These are phyloP conservation scores for Jaenimonas drosophilae DNA, from an alignment of 208 protist species.

Conservation along the genomic window DNA sequence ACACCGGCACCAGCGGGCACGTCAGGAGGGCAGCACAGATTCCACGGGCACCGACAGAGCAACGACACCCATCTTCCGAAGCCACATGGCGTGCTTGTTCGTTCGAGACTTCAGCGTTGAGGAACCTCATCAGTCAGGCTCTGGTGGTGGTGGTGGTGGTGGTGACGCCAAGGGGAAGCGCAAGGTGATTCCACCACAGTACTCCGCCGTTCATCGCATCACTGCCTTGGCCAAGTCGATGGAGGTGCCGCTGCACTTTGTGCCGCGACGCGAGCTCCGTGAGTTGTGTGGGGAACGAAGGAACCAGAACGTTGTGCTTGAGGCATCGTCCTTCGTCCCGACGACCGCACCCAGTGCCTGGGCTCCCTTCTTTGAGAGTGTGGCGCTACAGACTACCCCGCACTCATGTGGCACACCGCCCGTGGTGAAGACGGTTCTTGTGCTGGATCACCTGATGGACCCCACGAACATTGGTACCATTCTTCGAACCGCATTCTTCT, in stretches of 20 bases:
- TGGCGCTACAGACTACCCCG: neutral
- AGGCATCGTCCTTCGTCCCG: conserved; percentile 37
- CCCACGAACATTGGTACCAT: conserved; percentile 69
- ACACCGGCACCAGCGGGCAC: no score
- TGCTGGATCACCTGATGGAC: conserved; percentile 70
- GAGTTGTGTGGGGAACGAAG: conserved; percentile 72
- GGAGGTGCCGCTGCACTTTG: conserved; percentile 34
- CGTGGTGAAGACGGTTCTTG: conserved; percentile 17
- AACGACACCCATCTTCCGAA: neutral
- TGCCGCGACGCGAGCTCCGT: conserved; percentile 52
- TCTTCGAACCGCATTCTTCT: conserved; percentile 62
- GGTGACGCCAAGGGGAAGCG: neutral
- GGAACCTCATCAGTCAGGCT: neutral
- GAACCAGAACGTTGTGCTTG: conserved; percentile 73
- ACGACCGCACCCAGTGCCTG: conserved; percentile 6
- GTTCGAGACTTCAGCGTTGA: conserved; percentile 61
- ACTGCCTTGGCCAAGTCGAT: conserved; percentile 35
- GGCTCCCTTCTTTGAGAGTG: conserved; percentile 1
- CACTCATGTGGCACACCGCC: neutral
- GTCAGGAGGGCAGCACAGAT: neutral
- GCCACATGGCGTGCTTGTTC: conserved; percentile 42
- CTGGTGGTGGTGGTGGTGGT: neutral
- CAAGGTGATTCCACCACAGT: conserved; percentile 29
- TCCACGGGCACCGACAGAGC: neutral
- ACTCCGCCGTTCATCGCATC: conserved; percentile 51